Evolutionary conservation across 2,329 filamentous ascomycete genomes (phyloP).

Genomic region (Sordariomycetes sp.): DNA sequence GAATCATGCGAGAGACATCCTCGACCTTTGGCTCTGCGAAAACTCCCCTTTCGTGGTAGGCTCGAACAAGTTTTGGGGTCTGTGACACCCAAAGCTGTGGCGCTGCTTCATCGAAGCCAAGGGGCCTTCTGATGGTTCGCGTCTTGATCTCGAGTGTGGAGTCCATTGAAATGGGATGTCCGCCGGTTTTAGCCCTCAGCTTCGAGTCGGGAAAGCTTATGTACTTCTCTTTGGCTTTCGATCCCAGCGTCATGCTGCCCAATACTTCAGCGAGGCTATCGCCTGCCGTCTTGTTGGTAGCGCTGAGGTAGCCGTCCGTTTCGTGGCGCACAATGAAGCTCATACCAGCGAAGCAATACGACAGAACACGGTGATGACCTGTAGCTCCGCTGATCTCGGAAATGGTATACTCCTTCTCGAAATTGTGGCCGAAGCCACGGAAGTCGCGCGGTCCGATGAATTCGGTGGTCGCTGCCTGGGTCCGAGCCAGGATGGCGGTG

Average conservation of each 20-base stretch:
- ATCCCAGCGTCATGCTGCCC: no score
- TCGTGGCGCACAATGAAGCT: constrained; percentile 32
- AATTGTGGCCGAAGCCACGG: constrained; percentile 31
- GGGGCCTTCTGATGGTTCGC: constrained; percentile 17
- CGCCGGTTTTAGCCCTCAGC: no score
- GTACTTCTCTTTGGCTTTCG: no score
- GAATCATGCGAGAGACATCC: no score
- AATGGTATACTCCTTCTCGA: constrained; percentile 32
- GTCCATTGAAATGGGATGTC: no score
- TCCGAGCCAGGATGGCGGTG: constrained; percentile 27
- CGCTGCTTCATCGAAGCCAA: constrained; percentile 23
- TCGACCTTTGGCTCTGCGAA: no score
- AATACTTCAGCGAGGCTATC: no score
- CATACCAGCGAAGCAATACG: constrained; percentile 30
- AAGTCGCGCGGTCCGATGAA: constrained; percentile 24
- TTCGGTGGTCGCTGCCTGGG: constrained; percentile 16
- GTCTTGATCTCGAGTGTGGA: no score
- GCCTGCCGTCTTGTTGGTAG: no score
- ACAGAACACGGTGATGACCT: constrained; percentile 35
- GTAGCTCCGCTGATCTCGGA: constrained; percentile 23
- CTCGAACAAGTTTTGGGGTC: constrained; percentile 35
- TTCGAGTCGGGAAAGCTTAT: no score
- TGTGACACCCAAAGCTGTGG: constrained; percentile 36
- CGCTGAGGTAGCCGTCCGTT: constrained; percentile 30
- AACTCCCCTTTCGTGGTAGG: constrained; percentile 25